Conservation (phyloP, 2,329 filamentous ascomycete genomes). For the Aspergillus ruber region DNA sequence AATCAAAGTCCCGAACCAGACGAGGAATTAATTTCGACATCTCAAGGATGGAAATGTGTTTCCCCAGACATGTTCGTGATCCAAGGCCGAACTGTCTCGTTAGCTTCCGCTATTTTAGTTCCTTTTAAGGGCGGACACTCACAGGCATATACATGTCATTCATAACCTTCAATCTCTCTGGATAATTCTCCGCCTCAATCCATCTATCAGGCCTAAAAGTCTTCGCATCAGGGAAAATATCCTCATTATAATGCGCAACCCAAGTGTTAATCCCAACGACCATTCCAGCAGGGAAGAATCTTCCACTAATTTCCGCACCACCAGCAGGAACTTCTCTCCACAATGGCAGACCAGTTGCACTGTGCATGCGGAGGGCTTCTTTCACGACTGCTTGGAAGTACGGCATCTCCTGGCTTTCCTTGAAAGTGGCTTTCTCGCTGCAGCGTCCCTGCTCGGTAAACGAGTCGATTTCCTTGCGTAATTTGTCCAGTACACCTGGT, state of each 20-base stretch:
- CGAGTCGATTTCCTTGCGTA: conserved; percentile 29
- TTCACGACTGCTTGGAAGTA: conserved; percentile 52
- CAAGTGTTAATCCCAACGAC: conserved; percentile 41
- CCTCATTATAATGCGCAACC: conserved; percentile 39
- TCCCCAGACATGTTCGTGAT: conserved; percentile 26
- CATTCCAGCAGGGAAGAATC: conserved; percentile 38
- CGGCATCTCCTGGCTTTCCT: conserved; percentile 37
- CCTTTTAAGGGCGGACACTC: background rate
- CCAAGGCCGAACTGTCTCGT: conserved; percentile 29
- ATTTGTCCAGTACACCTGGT: conserved; percentile 16
- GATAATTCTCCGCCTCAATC: conserved; percentile 31
- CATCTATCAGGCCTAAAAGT: conserved; percentile 44
- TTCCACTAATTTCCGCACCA: conserved; percentile 38
- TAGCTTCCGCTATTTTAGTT: background rate
- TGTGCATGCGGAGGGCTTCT: conserved; percentile 48
- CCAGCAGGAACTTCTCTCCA: conserved; percentile 43
- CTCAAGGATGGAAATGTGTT: conserved; percentile 33
- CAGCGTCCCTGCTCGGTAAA: conserved; percentile 14
- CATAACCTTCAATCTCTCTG: conserved; percentile 26
- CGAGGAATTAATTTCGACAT: conserved; percentile 33
- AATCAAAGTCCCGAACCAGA: conserved; percentile 25
- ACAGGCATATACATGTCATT: conserved; percentile 37
- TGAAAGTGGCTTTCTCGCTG: conserved; percentile 30
- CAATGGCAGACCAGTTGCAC: conserved; percentile 45
- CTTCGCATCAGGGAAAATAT: conserved; percentile 40